Evolutionary conservation across 768 basidiomycete species (phyloP).

Genomic region (Suillus placidus): DNA sequence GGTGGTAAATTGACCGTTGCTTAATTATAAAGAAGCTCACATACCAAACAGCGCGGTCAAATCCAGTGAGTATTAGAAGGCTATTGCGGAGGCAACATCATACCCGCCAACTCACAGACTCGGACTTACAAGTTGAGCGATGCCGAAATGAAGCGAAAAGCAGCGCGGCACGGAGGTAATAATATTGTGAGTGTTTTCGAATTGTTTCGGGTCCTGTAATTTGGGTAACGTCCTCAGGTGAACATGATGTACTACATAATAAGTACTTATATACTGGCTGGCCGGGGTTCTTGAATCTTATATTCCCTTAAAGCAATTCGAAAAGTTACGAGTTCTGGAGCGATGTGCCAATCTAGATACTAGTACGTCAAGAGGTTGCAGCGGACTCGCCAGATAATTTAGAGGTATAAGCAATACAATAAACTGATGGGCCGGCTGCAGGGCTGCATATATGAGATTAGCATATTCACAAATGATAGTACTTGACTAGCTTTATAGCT

Average conservation of each 20-base stretch:
- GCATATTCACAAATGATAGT: too few species aligned
- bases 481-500: too few species aligned
- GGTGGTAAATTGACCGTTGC: not conserved
- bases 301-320: not conserved
- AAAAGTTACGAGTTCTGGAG: too few species aligned
- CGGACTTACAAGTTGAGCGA: not conserved
- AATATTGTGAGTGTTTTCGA: not conserved
- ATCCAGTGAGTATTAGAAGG: not conserved
- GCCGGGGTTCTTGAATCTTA: not conserved
- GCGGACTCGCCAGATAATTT: not conserved
- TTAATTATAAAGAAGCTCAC: not conserved
- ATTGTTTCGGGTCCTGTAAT: not conserved
- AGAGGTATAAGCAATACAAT: too few species aligned
- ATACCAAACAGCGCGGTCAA: not conserved
- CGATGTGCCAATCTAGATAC: not conserved
- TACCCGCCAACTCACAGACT: not conserved
- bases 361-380: not conserved
- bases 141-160: conserved; percentile 6
- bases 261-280: not conserved
- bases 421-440: too few species aligned
- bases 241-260: not conserved
- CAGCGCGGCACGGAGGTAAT: conserved; percentile 8
- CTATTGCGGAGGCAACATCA: not conserved
- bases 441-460: too few species aligned
- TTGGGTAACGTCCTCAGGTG: not conserved